A percentile compares a stretch with the other conserved stretches of the same genome.
These are phyloP conservation scores for Dimocarpus longan DNA, from an alignment of 345 rosid genomes.

Conservation along the genomic window DNA sequence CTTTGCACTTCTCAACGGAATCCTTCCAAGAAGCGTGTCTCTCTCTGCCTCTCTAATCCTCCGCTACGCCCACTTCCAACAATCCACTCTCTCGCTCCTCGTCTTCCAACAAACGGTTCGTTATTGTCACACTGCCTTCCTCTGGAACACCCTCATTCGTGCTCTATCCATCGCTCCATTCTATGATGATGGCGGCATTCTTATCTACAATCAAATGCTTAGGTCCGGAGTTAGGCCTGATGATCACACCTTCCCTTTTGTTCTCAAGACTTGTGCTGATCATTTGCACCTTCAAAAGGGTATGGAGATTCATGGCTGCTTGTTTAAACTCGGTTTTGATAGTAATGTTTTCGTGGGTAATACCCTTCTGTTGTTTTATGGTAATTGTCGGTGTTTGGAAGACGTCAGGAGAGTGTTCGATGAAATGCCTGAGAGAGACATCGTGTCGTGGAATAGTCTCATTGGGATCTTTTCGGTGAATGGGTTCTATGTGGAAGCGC, in stretches of 20 bases:
- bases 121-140: conserved; percentile 40
- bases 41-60: conserved; percentile 53
- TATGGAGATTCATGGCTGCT: conserved; percentile 57
- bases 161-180: conserved; percentile 36
- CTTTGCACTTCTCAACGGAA: conserved; percentile 37
- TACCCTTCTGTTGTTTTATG: conserved; percentile 44
- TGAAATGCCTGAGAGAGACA: conserved; percentile 56
- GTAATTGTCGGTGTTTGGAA: conserved; percentile 26
- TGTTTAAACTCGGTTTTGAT: conserved; percentile 53
- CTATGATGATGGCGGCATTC: conserved; percentile 27
- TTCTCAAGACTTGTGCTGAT: conserved; percentile 48
- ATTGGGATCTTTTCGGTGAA: conserved; percentile 38
- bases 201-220: conserved; percentile 43
- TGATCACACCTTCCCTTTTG: conserved; percentile 52
- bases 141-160: conserved; percentile 54
- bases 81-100: conserved; percentile 22
- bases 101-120: conserved; percentile 40
- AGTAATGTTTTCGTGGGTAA: conserved; percentile 44
- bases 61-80: conserved; percentile 40
- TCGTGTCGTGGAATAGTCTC: conserved; percentile 45
- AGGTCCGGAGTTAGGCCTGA: conserved; percentile 45
- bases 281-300: conserved; percentile 46
- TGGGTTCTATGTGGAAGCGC: conserved; percentile 37
- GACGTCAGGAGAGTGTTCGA: conserved; percentile 39
- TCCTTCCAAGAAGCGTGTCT: conserved; percentile 43